A percentile compares a stretch with the other conserved stretches of the same genome.
These are phyloP conservation scores for Monosporascus sp. DNA, from an alignment of 2,329 filamentous ascomycete genomes.

Conservation along the genomic window DNA sequence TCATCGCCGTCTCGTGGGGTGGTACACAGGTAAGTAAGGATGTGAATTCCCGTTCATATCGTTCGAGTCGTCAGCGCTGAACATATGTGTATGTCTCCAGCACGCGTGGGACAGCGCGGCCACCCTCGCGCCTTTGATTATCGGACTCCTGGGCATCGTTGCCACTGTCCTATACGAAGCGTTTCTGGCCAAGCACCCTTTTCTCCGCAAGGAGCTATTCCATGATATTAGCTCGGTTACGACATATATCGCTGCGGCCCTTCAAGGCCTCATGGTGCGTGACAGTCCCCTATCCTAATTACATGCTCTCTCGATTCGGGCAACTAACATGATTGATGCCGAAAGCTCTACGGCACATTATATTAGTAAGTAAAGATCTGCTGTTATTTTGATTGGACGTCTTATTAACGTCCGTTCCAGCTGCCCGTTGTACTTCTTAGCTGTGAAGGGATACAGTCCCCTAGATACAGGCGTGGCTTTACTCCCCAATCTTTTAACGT, in stretches of 20 bases:
- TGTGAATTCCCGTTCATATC: neutral
- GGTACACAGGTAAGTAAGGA: slow-evolving; percentile 27
- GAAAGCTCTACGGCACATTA: slow-evolving; percentile 16
- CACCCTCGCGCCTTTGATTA: slow-evolving; percentile 36
- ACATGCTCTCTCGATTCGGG: neutral
- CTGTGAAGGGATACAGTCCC: slow-evolving; percentile 26
- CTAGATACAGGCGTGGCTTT: slow-evolving; percentile 29
- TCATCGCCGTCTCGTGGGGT: slow-evolving; percentile 42
- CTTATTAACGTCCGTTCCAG: slow-evolving; percentile 4
- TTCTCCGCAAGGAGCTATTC: slow-evolving; percentile 27
- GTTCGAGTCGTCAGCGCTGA: neutral
- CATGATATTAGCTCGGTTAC: slow-evolving; percentile 20
- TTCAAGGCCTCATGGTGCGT: slow-evolving; percentile 29
- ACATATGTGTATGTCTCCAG: slow-evolving; percentile 12
- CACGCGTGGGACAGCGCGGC: slow-evolving; percentile 35
- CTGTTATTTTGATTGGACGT: neutral
- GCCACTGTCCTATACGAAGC: slow-evolving; percentile 33
- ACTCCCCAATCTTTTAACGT: slow-evolving; percentile 25
- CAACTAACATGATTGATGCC: neutral
- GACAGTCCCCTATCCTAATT: neutral
- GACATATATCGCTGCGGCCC: slow-evolving; percentile 24
- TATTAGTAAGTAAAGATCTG: slow-evolving; percentile 16
- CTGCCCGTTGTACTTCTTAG: slow-evolving; percentile 32
- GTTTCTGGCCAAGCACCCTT: slow-evolving; percentile 21
- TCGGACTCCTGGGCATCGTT: slow-evolving; percentile 34